Conservation (phyloP, 1,284 basidiomycete genomes). For the Boletus semigastroideus region DNA sequence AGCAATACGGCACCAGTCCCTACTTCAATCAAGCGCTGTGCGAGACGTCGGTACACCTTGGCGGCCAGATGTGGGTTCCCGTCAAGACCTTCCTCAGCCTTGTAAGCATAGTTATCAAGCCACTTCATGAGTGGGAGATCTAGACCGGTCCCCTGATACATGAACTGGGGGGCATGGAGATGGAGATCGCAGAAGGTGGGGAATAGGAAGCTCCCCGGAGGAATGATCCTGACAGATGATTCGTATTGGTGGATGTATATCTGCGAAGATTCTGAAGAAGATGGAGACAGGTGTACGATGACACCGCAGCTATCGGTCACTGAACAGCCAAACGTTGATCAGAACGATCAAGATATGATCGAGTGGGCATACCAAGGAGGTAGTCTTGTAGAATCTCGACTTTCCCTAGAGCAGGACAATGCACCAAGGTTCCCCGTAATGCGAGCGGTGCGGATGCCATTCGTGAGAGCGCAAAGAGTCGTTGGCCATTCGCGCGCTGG, state of each 20-base stretch:
- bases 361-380: slow-evolving; percentile 46
- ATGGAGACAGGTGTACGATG: slow-evolving; percentile 52
- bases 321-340: slow-evolving; percentile 28
- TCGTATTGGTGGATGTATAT: slow-evolving; percentile 25
- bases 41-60: slow-evolving; percentile 66
- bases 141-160: slow-evolving; percentile 82
- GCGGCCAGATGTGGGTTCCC: slow-evolving; percentile 56
- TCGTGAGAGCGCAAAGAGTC: not conserved
- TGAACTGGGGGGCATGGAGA: slow-evolving; percentile 83
- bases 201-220: slow-evolving; percentile 62
- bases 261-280: slow-evolving; percentile 37
- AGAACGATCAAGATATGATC: not conserved
- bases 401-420: slow-evolving; percentile 48
- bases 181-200: slow-evolving; percentile 82
- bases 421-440: slow-evolving; percentile 56
- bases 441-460: slow-evolving; percentile 16
- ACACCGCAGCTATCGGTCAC: slow-evolving; percentile 53
- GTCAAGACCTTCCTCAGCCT: slow-evolving; percentile 76
- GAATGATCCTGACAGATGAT: slow-evolving; percentile 37
- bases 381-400: slow-evolving; percentile 58
- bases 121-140: slow-evolving; percentile 84
- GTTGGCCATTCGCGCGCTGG: too few species aligned
- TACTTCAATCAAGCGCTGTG: slow-evolving; percentile 58
- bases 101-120: slow-evolving; percentile 76
- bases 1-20: slow-evolving; percentile 76